Percentiles rank a stretch among this genome's conserved stretches.
Evolutionary conservation across 2,329 filamentous ascomycete species (phyloP).

Genomic region (Arthrobotrys musiformis): DNA sequence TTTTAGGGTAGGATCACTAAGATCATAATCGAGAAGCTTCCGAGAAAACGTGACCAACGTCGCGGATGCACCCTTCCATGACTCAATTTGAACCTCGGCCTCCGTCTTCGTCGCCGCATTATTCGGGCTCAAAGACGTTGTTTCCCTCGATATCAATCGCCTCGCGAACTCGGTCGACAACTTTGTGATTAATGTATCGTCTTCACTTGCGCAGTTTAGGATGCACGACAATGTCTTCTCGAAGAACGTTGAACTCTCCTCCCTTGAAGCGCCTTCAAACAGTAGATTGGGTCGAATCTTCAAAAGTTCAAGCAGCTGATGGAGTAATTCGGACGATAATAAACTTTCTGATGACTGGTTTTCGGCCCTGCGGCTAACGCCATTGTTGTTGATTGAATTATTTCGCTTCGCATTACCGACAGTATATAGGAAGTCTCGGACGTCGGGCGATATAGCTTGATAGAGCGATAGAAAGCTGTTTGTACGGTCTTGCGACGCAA

Average conservation of each 20-base stretch:
- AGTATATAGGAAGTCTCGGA: constrained; percentile 58
- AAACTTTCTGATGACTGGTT: constrained; percentile 59
- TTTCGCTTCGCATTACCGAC: constrained; percentile 49
- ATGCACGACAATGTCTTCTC: constrained; percentile 54
- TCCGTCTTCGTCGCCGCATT: constrained; percentile 37
- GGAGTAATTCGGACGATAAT: constrained; percentile 58
- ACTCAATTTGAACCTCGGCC: constrained; percentile 48
- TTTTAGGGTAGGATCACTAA: constrained; percentile 58
- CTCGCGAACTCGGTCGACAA: constrained; percentile 50
- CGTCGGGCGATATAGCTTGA: constrained; percentile 59
- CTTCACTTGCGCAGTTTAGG: constrained; percentile 50
- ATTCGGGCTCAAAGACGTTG: constrained; percentile 28
- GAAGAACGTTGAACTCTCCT: constrained; percentile 51
- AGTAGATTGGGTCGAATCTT: constrained; percentile 59
- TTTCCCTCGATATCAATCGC: constrained; percentile 49
- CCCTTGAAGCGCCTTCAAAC: constrained; percentile 57
- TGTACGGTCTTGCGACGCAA: constrained; percentile 58
- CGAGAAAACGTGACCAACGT: constrained; percentile 59
- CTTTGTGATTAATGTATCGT: constrained; percentile 47
- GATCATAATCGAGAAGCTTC: constrained; percentile 59
- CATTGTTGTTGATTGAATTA: constrained; percentile 29
- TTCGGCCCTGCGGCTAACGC: constrained; percentile 25
- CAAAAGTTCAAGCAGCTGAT: constrained; percentile 59
- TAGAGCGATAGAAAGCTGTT: constrained; percentile 57
- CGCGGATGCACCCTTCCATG: constrained; percentile 59